Base-by-base conservation (phyloP, 1,139 yeast species). In the Geotrichum restrictum region DNA sequence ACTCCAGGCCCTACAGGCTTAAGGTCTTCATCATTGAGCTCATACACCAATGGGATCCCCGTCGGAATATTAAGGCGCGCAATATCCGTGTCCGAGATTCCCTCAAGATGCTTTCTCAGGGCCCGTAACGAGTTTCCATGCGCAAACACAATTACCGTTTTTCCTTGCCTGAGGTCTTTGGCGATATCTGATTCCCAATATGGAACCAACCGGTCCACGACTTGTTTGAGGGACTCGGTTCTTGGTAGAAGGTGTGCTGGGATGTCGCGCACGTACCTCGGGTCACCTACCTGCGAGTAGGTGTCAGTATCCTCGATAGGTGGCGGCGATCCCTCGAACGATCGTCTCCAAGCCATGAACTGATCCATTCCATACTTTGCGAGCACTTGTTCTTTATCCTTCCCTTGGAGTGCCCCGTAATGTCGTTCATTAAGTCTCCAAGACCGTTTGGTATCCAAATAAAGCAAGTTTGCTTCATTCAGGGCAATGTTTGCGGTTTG, bases 341-440 rank as follows among this genome's bases (percentile, higher is more conserved):
- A 89, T 79, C 98, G 88, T 86, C 98, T 87, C 93, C 94, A 91
- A 68, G 84, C 86, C 81, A 84, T 91, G 86, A 93, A 93, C 77
- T 88, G 82, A 73, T 89, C 97, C 67, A 81, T 76, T 68, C 98
- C 98, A 77, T 82, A 91, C 67, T 81, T 74, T 67, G 83, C 93
- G 70, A 88, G 81, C 62, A 96, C 87, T 67, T 81, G 89, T 63
- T 96, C 96, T 80, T 93, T 91, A 80, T 91, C 95, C 80, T 91
- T 91, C 72, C 98, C 98, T 78, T 93, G 98, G 69, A 93, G 81
- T 65, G 89, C 97, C 80, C 98, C 98, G 77, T 91, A 91, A 77
- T 91, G 98, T 80, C 98, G 94, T 79, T 91, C 98, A 77, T 91
- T 91, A 74, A 91, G 83, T 80, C 97, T 86, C 98, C 98, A 91